Conservation (phyloP, 345 rosid genomes). For the Mangifera indica region DNA sequence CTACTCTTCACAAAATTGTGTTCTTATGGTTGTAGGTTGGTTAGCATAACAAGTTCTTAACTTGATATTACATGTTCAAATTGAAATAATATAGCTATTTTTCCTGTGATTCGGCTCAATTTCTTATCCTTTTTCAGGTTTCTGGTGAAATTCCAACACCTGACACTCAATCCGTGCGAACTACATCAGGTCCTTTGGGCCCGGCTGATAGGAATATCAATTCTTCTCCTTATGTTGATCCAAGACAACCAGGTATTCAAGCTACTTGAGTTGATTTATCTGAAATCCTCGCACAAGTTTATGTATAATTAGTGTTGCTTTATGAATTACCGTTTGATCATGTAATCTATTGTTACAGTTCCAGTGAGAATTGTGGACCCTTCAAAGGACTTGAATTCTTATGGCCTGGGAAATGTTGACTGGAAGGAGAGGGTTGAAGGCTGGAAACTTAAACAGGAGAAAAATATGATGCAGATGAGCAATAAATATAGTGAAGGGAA, state of each 20-base stretch:
- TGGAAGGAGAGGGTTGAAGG: slow-evolving; percentile 99
- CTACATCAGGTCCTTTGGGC: slow-evolving; percentile 97
- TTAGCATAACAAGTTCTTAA: neutral
- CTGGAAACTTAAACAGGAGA: slow-evolving; percentile 99
- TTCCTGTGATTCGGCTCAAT: neutral
- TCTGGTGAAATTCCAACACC: slow-evolving; percentile 98
- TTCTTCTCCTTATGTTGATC: slow-evolving; percentile 92
- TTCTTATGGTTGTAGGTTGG: neutral
- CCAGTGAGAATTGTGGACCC: slow-evolving; percentile 99
- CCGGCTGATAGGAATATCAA: slow-evolving; percentile 74
- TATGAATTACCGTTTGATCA: slow-evolving; percentile 22
- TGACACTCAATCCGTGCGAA: slow-evolving; percentile 88
- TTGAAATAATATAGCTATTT: neutral
- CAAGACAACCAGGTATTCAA: slow-evolving; percentile 88
- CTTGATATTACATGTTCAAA: neutral
- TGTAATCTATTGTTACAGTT: slow-evolving; percentile 45
- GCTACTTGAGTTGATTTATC: slow-evolving; percentile 9
- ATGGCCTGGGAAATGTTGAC: slow-evolving; percentile 96
- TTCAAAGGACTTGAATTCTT: slow-evolving; percentile 93
- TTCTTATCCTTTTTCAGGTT: slow-evolving; percentile 42
- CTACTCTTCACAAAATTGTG: neutral
- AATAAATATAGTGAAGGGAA: slow-evolving; percentile 77
- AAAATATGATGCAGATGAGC: slow-evolving; percentile 66
- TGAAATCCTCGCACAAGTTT: slow-evolving; percentile 16
- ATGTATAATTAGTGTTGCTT: neutral